Evolutionary conservation across 352 stramenopile species (phyloP).

Genomic region (Phytophthora nicotianae): DNA sequence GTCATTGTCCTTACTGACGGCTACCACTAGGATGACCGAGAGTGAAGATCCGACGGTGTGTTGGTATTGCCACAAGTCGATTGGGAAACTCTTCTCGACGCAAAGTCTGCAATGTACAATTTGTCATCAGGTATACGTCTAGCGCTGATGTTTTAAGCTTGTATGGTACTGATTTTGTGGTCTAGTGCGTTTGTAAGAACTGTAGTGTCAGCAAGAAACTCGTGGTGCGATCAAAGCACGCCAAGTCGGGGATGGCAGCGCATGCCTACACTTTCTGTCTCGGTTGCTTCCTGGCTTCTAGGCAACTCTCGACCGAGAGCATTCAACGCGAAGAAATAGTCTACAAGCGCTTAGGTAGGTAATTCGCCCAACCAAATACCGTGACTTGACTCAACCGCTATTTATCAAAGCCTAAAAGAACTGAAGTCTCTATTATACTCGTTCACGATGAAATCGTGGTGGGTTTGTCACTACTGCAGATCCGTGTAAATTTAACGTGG

Average conservation of each 20-base stretch:
- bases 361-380: background rate
- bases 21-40: constrained; percentile 6
- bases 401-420: too few relatives aligned
- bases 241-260: constrained; percentile 14
- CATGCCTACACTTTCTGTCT: constrained; percentile 45
- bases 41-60: constrained; percentile 9
- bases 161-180: constrained; percentile 3
- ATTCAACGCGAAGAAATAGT: constrained; percentile 45
- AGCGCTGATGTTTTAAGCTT: background rate
- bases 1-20: background rate
- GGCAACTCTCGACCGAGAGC: constrained; percentile 27
- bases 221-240: constrained; percentile 22
- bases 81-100: constrained; percentile 24
- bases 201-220: constrained; percentile 36
- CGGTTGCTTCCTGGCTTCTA: constrained; percentile 40
- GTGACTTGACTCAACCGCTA: too few relatives aligned
- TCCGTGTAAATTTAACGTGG: too few relatives aligned
- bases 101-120: constrained; percentile 25
- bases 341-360: constrained; percentile 8
- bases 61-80: constrained; percentile 22
- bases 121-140: constrained; percentile 25
- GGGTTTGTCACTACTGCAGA: too few relatives aligned
- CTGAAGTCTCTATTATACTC: too few relatives aligned
- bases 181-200: constrained; percentile 30
- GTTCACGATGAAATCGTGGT: too few relatives aligned